phyloP scores from a whole-genome alignment of 441 rosid species.

The Pelargonium cotyledonis region DNA sequence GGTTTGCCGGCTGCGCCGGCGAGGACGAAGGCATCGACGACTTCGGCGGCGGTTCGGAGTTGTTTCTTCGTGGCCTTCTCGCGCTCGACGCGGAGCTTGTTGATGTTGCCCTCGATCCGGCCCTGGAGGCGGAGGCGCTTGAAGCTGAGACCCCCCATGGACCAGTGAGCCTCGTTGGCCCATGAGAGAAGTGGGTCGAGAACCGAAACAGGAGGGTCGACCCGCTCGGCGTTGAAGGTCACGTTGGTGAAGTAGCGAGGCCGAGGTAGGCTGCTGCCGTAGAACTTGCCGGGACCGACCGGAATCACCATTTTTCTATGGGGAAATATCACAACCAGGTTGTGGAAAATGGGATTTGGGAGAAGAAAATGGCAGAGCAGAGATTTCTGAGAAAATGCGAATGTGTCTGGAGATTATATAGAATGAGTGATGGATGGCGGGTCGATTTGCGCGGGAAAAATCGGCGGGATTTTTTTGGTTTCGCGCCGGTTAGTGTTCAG shows the following conservation, averaged over 20 bases:
- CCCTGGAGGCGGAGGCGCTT: slow-evolving; percentile 81
- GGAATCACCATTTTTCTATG: slow-evolving; percentile 45
- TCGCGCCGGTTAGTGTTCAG: neutral
- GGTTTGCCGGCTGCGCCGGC: neutral
- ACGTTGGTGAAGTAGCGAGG: slow-evolving; percentile 62
- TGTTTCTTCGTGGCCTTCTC: slow-evolving; percentile 27
- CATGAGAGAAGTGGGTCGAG: slow-evolving; percentile 73
- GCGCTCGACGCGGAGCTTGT: slow-evolving; percentile 45
- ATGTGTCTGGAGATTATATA: neutral
- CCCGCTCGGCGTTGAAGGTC: slow-evolving; percentile 39
- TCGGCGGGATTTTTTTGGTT: neutral
- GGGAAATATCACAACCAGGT: slow-evolving; percentile 13
- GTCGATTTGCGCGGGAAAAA: neutral
- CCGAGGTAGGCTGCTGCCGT: slow-evolving; percentile 85
- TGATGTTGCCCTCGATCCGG: slow-evolving; percentile 67
- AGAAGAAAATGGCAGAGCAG: neutral
- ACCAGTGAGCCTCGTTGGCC: slow-evolving; percentile 96
- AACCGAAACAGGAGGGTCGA: slow-evolving; percentile 62
- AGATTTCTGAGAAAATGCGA: neutral
- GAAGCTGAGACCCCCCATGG: slow-evolving; percentile 92
- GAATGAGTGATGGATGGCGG: neutral
- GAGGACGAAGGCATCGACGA: neutral
- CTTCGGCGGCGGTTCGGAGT: neutral
- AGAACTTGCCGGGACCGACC: slow-evolving; percentile 62
- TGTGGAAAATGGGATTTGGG: neutral